Conservation (phyloP, 164 flowering plant genomes). For the Annona cherimola region DNA sequence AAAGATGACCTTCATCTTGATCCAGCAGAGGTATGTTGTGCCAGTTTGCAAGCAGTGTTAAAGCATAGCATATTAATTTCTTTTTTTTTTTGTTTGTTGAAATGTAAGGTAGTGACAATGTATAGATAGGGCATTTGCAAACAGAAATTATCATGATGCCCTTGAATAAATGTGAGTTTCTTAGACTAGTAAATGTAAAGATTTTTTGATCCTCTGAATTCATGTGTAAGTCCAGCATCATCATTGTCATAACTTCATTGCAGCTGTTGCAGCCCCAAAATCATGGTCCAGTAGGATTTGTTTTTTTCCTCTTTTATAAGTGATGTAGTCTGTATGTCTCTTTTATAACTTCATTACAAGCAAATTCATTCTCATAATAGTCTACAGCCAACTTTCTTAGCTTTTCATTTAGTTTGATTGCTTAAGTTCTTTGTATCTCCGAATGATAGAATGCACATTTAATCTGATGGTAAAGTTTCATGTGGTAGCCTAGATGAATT, state of each 20-base stretch:
- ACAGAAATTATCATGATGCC: background rate
- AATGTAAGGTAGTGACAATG: background rate
- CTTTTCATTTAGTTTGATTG: too few relatives aligned
- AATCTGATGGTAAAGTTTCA: too few relatives aligned
- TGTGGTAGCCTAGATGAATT: too few relatives aligned
- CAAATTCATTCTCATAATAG: too few relatives aligned
- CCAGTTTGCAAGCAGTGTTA: background rate
- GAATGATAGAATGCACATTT: too few relatives aligned
- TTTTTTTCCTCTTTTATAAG: background rate
- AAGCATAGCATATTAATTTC: background rate
- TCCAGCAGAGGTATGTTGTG: constrained; percentile 82
- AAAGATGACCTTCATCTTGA: constrained; percentile 97
- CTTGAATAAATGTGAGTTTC: background rate
- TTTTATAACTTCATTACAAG: background rate
- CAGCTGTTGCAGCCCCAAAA: background rate
- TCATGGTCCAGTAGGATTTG: background rate
- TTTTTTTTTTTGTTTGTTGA: background rate
- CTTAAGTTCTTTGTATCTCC: too few relatives aligned
- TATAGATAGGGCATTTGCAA: background rate
- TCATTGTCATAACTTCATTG: background rate
- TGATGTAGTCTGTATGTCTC: background rate
- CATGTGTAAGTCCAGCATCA: background rate
- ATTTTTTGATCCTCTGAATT: background rate
- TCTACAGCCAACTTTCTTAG: too few relatives aligned
- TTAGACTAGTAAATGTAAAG: background rate